Evolutionary conservation across 73 alveolate genomes (phyloP).

Genomic region (Stentor coeruleus): DNA sequence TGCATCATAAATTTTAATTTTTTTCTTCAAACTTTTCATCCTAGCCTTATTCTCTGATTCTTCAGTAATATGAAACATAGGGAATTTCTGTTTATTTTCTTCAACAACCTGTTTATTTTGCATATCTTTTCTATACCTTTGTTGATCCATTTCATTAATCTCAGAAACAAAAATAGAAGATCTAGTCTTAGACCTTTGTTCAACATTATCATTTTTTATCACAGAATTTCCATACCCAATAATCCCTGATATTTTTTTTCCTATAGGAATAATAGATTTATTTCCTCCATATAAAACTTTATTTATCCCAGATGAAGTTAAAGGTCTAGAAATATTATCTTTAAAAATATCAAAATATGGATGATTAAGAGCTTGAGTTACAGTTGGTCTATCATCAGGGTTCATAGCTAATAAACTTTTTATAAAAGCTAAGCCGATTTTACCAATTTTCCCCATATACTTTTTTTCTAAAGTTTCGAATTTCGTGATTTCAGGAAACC

Average conservation of each 20-base stretch:
- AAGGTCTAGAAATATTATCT: conserved; percentile 11
- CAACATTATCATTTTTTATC: conserved; percentile 30
- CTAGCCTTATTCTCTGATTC: neutral
- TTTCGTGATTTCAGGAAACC: conserved; percentile 76
- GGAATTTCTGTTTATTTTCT: neutral
- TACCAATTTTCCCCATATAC: conserved; percentile 76
- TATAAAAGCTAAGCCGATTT: conserved; percentile 63
- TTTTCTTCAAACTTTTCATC: neutral
- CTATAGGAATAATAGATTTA: neutral
- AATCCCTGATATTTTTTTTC: neutral
- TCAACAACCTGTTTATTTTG: neutral
- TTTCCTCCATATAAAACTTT: no score
- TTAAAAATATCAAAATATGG: conserved; percentile 67
- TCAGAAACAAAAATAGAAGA: conserved; percentile 10
- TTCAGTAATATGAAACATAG: conserved; percentile 20
- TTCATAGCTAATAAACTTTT: conserved; percentile 73
- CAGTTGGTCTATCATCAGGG: conserved; percentile 70
- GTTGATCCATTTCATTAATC: neutral
- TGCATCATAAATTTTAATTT: conserved; percentile 7
- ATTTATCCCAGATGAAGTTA: neutral
- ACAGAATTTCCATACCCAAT: no score
- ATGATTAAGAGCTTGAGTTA: conserved; percentile 70
- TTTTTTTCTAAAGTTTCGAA: conserved; percentile 93
- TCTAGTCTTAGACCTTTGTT: conserved; percentile 25
- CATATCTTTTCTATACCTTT: neutral